Base-by-base conservation (phyloP, 139 green algal species). In the Desmodesmus armatus region DNA sequence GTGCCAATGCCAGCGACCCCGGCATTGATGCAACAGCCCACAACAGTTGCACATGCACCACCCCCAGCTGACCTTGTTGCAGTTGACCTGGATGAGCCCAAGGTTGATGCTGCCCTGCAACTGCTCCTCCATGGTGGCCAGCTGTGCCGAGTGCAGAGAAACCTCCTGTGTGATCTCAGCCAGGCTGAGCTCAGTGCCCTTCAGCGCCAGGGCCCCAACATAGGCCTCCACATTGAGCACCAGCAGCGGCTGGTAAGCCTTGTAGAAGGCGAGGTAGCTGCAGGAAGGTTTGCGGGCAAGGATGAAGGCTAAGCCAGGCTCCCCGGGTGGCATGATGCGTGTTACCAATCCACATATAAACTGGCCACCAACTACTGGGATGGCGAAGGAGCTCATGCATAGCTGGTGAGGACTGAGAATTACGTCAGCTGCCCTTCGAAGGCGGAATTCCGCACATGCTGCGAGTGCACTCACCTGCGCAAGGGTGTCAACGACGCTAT, bases 181-280 rank as follows among this genome's bases (percentile, higher is more conserved):
- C 44, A 97, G 82, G 25, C 76, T 85, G 0, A 94, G 89, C 37
- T 96, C 92, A 76, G 89, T 85, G 11, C 90, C 88, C 80, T 89
- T 89, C 29, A 67, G 84, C 78, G 90, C 83, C 80, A 95, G 67
- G 9, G 47, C 85, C 2, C 82, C 78, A 37, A 95, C 87, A 80
- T 95, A 95, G 2, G 84, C 88, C 44, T 93, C 89, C 19, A 91
- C 70, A 62, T 91, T 91, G 63, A 96, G 85, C 41, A 74, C 70
- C 67, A 96, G 86, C 75, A 96, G 85, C n/a, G 66, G 49, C 31
- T 91, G 77, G 65, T 91, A 89, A 53, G 60, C 29, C 17, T 15
- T 19, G 25, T 84, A 84, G 11, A 65, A 7, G 31, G 41, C n/a
- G 4, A 84, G 62, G 62, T 84, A 84, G 41, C 78, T 84, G 78